Conservation (phyloP, 2,329 filamentous ascomycete species). For the Aspergillus transmontanensis region DNA sequence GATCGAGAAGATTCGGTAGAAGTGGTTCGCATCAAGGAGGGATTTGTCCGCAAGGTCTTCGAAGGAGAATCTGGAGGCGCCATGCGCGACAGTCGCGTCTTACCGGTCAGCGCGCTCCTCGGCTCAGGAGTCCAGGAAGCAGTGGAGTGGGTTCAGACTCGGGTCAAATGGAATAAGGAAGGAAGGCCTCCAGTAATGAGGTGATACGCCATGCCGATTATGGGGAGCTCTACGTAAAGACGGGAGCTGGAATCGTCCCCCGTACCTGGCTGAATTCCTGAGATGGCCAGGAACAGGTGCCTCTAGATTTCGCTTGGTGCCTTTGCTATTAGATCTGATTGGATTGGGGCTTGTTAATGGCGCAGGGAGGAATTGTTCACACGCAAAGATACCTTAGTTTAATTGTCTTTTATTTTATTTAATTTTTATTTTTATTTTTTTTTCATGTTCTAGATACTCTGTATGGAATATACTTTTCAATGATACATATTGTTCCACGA, state of each 20-base stretch:
- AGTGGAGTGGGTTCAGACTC: constrained; percentile 91
- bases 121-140: constrained; percentile 84
- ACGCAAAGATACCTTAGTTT: constrained; percentile 15
- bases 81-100: constrained; percentile 85
- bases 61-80: constrained; percentile 86
- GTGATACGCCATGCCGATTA: constrained; percentile 49
- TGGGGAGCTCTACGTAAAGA: neutral
- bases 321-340: neutral
- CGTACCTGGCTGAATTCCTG: neutral
- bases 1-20: constrained; percentile 97
- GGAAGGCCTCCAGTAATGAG: constrained; percentile 89
- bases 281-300: neutral
- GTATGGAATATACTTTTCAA: neutral
- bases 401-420: neutral
- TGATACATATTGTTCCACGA: neutral
- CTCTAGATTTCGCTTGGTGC: neutral
- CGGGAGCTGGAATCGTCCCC: neutral
- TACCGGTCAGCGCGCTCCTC: constrained; percentile 87
- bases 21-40: constrained; percentile 96
- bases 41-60: constrained; percentile 90
- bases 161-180: constrained; percentile 97
- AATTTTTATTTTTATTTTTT: neutral
- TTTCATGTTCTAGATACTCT: neutral
- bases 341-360: neutral
- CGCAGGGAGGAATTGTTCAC: constrained; percentile 5